These are phyloP conservation scores for Talaromyces amestolkiae DNA, from an alignment of 2,329 filamentous ascomycete species.

Conservation along the genomic window DNA sequence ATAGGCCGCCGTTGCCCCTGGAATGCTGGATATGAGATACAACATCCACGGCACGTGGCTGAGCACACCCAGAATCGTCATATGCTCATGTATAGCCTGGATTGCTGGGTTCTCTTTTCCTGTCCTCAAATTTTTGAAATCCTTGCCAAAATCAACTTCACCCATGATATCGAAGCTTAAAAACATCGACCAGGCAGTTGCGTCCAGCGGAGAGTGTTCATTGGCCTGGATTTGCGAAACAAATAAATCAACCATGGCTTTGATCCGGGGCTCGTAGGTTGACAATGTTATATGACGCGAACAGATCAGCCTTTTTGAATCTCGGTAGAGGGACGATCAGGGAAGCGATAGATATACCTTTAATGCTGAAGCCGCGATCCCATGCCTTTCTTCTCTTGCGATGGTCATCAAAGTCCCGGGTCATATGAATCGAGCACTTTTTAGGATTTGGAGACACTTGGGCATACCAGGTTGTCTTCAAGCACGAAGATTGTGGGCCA, in stretches of 20 bases:
- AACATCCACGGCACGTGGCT: conserved; percentile 20
- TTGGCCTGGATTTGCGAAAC: background rate
- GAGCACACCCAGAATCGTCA: conserved; percentile 21
- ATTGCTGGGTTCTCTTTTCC: conserved; percentile 22
- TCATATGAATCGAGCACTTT: conserved; percentile 12
- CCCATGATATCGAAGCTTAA: conserved; percentile 45
- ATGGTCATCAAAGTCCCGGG: conserved; percentile 21
- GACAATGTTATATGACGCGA: background rate
- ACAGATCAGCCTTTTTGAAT: background rate
- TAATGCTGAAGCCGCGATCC: conserved; percentile 15
- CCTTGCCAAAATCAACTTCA: conserved; percentile 40
- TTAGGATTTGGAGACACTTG: conserved; percentile 18
- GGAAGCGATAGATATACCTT: conserved; percentile 7
- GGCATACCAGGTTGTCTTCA: conserved; percentile 21
- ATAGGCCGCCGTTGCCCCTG: conserved; percentile 4
- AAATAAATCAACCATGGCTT: conserved; percentile 3
- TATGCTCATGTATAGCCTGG: conserved; percentile 21
- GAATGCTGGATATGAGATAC: conserved; percentile 14
- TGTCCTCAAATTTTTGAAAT: conserved; percentile 34
- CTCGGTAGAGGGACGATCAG: background rate
- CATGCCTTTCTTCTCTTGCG: conserved; percentile 15
- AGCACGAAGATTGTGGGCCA: conserved; percentile 18
- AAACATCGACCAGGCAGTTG: conserved; percentile 35
- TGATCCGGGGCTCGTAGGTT: conserved; percentile 5
- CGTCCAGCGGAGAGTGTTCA: conserved; percentile 21